phyloP scores from a whole-genome alignment of 2,329 filamentous ascomycete species.

The Fusarium sp. region DNA sequence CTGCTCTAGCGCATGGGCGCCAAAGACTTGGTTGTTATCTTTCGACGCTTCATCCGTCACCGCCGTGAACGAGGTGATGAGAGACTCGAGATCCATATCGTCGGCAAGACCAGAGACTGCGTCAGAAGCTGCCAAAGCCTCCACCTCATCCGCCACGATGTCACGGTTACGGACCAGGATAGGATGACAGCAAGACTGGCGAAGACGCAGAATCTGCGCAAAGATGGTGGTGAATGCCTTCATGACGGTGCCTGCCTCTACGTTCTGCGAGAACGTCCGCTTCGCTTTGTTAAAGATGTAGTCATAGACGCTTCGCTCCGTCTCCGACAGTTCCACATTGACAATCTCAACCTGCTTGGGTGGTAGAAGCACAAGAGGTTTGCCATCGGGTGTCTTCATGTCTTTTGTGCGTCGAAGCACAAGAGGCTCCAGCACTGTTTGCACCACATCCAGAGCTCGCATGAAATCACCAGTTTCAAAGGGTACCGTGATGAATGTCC shows the following conservation, averaged over 20 bases:
- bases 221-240: constrained; percentile 98
- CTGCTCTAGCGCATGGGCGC: constrained; percentile 86
- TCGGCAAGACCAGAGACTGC: constrained; percentile 85
- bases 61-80: constrained; percentile 86
- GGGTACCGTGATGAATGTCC: constrained; percentile 96
- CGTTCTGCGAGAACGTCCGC: constrained; percentile 83
- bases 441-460: constrained; percentile 92
- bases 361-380: constrained; percentile 80
- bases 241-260: constrained; percentile 91
- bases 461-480: constrained; percentile 97
- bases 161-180: constrained; percentile 86
- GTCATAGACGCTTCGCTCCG: constrained; percentile 92
- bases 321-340: constrained; percentile 83
- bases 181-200: constrained; percentile 95
- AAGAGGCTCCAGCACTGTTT: constrained; percentile 95
- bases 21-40: constrained; percentile 71
- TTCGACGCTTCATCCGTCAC: constrained; percentile 71
- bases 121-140: constrained; percentile 79
- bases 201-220: constrained; percentile 90
- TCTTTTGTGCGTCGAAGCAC: constrained; percentile 96
- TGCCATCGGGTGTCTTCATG: constrained; percentile 92
- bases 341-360: constrained; percentile 86
- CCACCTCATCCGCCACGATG: constrained; percentile 87
- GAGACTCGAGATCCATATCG: constrained; percentile 91
- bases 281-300: constrained; percentile 88